phyloP scores from a whole-genome alignment of 768 basidiomycete species.

The Auricularia heimuer region DNA sequence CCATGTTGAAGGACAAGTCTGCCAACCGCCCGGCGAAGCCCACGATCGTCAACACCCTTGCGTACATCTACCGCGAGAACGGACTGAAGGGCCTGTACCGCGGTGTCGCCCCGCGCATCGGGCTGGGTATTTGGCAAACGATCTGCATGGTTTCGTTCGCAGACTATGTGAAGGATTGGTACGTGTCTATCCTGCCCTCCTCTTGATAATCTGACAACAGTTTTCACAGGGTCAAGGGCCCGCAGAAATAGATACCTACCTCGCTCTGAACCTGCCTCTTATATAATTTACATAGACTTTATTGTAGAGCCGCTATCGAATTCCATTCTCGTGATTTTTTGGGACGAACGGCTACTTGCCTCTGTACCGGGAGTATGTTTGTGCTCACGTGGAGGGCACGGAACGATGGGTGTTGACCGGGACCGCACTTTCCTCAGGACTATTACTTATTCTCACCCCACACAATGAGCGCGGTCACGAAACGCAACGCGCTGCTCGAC shows the following conservation, averaged over 20 bases:
- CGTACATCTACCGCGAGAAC: conserved; percentile 94
- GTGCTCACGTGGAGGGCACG: too few species aligned
- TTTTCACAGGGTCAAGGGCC: conserved; percentile 10
- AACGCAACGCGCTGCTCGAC: conserved; percentile 43
- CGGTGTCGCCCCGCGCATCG: conserved; percentile 94
- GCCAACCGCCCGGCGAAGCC: conserved; percentile 83
- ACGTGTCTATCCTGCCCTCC: conserved; percentile 10
- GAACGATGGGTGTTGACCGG: too few species aligned
- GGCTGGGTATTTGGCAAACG: conserved; percentile 93
- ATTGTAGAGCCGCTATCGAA: background rate
- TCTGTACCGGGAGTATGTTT: too few species aligned
- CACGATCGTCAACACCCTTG: conserved; percentile 83
- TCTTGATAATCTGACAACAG: background rate
- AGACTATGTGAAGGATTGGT: conserved; percentile 90
- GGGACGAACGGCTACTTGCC: too few species aligned
- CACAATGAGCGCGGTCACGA: conserved; percentile 8
- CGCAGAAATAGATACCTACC: conserved; percentile 2
- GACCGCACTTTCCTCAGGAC: too few species aligned
- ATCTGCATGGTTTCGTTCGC: conserved; percentile 99
- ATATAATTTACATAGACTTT: conserved; percentile 5
- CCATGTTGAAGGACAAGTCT: conserved; percentile 79
- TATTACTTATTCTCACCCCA: background rate
- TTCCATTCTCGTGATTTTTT: background rate
- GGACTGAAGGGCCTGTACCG: conserved; percentile 95
- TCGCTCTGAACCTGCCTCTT: background rate